These are phyloP conservation scores for Deakozyma indianensis DNA, from an alignment of 805 yeast species.

Conservation along the genomic window DNA sequence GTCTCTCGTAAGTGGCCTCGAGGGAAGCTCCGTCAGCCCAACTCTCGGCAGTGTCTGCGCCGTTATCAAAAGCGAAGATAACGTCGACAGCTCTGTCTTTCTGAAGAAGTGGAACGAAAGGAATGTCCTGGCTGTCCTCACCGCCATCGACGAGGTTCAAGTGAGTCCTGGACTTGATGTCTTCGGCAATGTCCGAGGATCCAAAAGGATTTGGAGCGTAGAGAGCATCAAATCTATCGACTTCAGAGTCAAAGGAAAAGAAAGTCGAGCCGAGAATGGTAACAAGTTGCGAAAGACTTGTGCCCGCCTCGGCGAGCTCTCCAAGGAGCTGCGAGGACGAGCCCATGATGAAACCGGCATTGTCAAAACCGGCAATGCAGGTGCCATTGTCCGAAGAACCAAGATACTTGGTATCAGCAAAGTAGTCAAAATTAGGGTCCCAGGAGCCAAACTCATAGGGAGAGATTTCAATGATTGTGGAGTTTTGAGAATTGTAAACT, in stretches of 20 bases:
- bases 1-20: conserved; percentile 16
- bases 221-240: conserved; percentile 51
- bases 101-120: conserved; percentile 50
- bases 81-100: conserved; percentile 48
- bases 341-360: conserved; percentile 58
- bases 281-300: conserved; percentile 32
- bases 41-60: conserved; percentile 20
- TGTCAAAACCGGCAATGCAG: conserved; percentile 59
- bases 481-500: conserved; percentile 35
- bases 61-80: conserved; percentile 35
- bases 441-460: conserved; percentile 66
- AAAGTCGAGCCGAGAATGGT: conserved; percentile 9
- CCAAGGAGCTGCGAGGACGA: conserved; percentile 35
- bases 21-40: conserved; percentile 27
- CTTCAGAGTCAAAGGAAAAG: conserved; percentile 17
- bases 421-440: conserved; percentile 53
- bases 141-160: conserved; percentile 64
- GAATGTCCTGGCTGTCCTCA: conserved; percentile 61
- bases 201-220: conserved; percentile 62
- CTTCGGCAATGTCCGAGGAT: conserved; percentile 16
- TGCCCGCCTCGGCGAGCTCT: conserved; percentile 32
- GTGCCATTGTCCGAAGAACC: conserved; percentile 49
- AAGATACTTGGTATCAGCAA: conserved; percentile 49
- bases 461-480: conserved; percentile 32
- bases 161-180: conserved; percentile 33